These are phyloP conservation scores for Apiospora arundinis DNA, from an alignment of 2,329 filamentous ascomycete species.

Conservation along the genomic window DNA sequence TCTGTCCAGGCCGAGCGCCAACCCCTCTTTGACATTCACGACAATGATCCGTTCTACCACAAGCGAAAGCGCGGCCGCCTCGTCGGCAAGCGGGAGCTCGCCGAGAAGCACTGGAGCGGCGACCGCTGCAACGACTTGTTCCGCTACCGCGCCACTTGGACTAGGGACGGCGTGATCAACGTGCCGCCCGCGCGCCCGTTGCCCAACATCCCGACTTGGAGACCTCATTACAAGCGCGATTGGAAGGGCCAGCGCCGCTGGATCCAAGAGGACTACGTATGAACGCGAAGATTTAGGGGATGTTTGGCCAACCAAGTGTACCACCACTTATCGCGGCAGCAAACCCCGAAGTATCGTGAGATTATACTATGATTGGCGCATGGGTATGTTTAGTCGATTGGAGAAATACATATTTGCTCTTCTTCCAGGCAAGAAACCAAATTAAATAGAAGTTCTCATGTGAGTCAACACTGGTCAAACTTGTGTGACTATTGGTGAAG, in stretches of 20 bases:
- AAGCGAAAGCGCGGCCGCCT: not conserved
- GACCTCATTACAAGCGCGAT: not conserved
- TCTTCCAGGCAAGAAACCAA: too few species aligned
- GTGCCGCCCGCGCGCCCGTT: not conserved
- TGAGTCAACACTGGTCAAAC: too few species aligned
- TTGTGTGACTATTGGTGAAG: too few species aligned
- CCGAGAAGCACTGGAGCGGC: not conserved
- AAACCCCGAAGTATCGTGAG: not conserved
- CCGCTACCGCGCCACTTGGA: not conserved
- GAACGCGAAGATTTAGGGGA: not conserved
- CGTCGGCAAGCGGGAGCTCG: not conserved
- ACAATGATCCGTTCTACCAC: not conserved
- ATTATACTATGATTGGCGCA: too few species aligned
- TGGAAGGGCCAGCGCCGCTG: not conserved
- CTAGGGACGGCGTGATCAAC: accelerated
- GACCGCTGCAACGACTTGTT: not conserved
- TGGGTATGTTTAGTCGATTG: too few species aligned
- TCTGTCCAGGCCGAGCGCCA: not conserved
- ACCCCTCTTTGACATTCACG: too few species aligned
- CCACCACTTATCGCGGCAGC: not conserved
- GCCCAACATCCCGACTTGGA: not conserved
- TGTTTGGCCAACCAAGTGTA: too few species aligned
- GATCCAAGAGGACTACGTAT: not conserved
- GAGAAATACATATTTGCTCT: too few species aligned
- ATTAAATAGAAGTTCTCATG: too few species aligned